Base-by-base conservation (phyloP, 1,139 yeast species). In the Sugiyamaella japonica region DNA sequence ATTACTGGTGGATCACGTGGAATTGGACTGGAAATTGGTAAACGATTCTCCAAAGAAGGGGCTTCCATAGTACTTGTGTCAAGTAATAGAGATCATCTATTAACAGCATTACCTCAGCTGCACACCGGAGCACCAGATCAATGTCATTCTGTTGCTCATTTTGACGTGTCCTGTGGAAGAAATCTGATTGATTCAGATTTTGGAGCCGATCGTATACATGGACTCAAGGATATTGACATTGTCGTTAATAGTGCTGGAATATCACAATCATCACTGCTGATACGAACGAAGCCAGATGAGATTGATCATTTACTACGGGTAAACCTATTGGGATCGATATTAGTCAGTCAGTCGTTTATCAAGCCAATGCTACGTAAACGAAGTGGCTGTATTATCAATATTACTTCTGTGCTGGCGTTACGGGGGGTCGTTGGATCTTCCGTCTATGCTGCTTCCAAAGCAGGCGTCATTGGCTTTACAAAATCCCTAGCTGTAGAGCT, bases 1-100 rank as follows among this genome's bases (percentile, higher is more conserved):
- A 59, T 91, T 1, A 90, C 97, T 0, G 99, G 99, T 0, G 97
- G 89, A 0, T 87, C 97, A 0, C 74, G 82, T 61, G 98, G 98
- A 0, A 76, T 91, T 29, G 99, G 99, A 0, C 72, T 77, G 5
- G 83, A 84, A 0, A 79, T 91, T 15, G 85, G 93, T 0, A 65
- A 70, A 40, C 70, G 68, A 51, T 73, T 91, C 34, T 84, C 96
- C 0, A 50, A 62, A 0, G 67, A 78, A 44, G 97, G 97, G 1
- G 80, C 85, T 23, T 76, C 79, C 15, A 76, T 88, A 10, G 76
- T 87, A 0, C 69, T 88, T 15, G 63, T 89, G 7, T 84, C 96
- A 0, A 71, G 95, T 41, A 76, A 80, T 55, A 71, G 69, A 39
- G 46, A 40, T 5, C 34, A 40, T 17, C 42, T 48, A 9, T 16